Conservation (phyloP, 345 rosid genomes). For the Pistacia atlantica region DNA sequence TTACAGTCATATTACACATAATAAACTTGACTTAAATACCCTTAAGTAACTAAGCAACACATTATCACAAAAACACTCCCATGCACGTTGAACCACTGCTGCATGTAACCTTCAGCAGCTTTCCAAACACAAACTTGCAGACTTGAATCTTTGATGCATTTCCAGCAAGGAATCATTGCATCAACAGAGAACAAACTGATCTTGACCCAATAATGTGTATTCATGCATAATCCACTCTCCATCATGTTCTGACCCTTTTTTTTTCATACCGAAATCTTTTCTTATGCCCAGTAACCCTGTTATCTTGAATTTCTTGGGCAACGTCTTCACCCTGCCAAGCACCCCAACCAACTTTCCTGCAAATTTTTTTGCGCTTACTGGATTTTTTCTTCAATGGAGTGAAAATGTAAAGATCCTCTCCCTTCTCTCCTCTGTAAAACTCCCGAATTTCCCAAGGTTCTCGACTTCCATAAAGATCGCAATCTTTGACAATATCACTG, state of each 20-base stretch:
- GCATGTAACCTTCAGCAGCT: too few relatives aligned
- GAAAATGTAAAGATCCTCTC: background rate
- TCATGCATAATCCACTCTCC: background rate
- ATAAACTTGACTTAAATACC: too few relatives aligned
- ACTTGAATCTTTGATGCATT: too few relatives aligned
- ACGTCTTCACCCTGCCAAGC: background rate
- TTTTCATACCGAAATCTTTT: background rate
- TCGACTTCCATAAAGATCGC: background rate
- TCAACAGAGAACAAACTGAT: too few relatives aligned
- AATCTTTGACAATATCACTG: background rate
- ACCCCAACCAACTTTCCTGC: background rate
- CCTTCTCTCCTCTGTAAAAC: background rate
- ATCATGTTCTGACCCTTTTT: background rate
- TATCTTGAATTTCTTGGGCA: background rate
- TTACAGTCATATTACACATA: too few relatives aligned
- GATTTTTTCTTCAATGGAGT: background rate
- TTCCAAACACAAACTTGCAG: too few relatives aligned
- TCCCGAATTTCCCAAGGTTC: background rate
- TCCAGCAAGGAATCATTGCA: too few relatives aligned
- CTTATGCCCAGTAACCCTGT: background rate
- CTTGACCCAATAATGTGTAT: background rate
- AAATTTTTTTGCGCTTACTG: background rate
- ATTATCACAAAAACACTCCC: too few relatives aligned
- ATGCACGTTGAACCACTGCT: too few relatives aligned
- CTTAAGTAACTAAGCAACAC: too few relatives aligned